Evolutionary conservation across 345 rosid species (phyloP).

Genomic region (Euphorbia peplus): DNA sequence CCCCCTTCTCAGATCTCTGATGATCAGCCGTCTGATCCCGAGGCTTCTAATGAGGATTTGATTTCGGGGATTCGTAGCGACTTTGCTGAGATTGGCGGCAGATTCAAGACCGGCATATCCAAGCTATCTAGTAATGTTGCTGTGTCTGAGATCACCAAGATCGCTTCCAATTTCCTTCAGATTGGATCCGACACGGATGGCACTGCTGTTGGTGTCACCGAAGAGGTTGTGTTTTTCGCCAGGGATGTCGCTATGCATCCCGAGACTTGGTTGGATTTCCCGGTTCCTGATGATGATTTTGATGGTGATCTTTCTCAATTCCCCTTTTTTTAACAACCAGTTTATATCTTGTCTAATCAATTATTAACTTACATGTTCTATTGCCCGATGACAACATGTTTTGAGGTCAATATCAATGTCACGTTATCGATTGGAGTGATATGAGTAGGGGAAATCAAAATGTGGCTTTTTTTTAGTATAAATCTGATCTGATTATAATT

Average conservation of each 20-base stretch:
- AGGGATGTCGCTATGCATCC: conserved; percentile 90
- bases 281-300: conserved; percentile 58
- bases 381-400: not conserved
- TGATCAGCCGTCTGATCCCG: conserved; percentile 27
- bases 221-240: conserved; percentile 75
- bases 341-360: not conserved
- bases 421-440: not conserved
- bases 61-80: conserved; percentile 62
- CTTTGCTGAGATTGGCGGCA: conserved; percentile 66
- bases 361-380: not conserved
- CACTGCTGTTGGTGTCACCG: conserved; percentile 66
- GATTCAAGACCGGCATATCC: conserved; percentile 59
- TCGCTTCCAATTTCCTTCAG: conserved; percentile 54
- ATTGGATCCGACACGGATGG: conserved; percentile 51
- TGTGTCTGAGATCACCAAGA: conserved; percentile 65
- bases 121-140: conserved; percentile 54
- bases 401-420: not conserved
- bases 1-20: conserved; percentile 20
- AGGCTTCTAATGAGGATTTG: conserved; percentile 31
- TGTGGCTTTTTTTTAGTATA: not conserved
- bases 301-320: conserved; percentile 44
- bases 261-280: conserved; percentile 92
- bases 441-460: not conserved
- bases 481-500: not conserved
- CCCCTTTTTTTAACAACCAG: not conserved